These are phyloP conservation scores for Pythium coloratum DNA, from an alignment of 352 stramenopile genomes.

Conservation along the genomic window DNA sequence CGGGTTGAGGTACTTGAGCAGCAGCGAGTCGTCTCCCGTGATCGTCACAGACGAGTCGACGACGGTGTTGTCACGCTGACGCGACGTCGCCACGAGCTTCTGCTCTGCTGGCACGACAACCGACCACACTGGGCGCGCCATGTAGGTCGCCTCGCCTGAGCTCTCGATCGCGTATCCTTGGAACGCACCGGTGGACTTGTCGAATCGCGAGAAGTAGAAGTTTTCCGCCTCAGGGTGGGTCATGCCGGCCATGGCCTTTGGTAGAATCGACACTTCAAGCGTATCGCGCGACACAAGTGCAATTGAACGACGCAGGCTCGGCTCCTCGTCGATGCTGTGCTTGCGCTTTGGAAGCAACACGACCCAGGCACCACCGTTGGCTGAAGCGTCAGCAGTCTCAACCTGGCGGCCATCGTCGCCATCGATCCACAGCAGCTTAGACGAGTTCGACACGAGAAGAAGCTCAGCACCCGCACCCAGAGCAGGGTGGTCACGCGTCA, in stretches of 20 bases:
- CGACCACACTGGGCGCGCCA: constrained; percentile 61
- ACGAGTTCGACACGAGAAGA: constrained; percentile 61
- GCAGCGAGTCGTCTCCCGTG: constrained; percentile 94
- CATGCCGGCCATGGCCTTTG: constrained; percentile 36
- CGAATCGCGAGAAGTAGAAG: constrained; percentile 85
- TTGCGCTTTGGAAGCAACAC: constrained; percentile 78
- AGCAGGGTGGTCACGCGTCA: constrained; percentile 77
- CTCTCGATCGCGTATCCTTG: constrained; percentile 60
- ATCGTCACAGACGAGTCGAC: constrained; percentile 82
- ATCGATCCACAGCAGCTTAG: constrained; percentile 69
- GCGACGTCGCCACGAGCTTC: constrained; percentile 51
- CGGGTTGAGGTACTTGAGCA: constrained; percentile 98
- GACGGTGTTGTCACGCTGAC: constrained; percentile 58
- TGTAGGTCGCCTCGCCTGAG: constrained; percentile 30
- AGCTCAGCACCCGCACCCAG: constrained; percentile 71
- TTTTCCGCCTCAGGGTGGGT: constrained; percentile 58
- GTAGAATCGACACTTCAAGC: constrained; percentile 59
- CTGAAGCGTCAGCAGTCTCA: constrained; percentile 32
- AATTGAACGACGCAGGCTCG: constrained; percentile 51
- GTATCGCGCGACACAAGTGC: constrained; percentile 55
- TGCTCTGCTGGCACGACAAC: constrained; percentile 66
- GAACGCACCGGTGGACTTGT: constrained; percentile 44
- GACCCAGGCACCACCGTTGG: constrained; percentile 41
- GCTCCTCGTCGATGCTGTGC: constrained; percentile 65
- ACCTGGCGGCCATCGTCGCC: constrained; percentile 60